Base-by-base conservation (phyloP, 129 eudicot species). In the Sambucus nigra region DNA sequence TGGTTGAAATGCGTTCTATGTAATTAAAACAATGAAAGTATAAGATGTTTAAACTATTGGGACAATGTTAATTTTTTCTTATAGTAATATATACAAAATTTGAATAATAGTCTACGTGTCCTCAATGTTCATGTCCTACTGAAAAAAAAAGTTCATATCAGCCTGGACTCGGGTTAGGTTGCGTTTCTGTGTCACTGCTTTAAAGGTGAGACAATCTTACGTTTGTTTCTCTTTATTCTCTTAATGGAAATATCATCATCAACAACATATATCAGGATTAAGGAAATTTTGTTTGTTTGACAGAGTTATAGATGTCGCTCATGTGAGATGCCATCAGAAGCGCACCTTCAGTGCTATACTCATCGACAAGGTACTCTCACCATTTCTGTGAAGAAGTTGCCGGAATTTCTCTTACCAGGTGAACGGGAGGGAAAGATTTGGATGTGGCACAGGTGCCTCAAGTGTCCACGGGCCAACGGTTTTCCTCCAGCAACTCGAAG, bases 401-500 rank as follows among this genome's bases (percentile, higher is more conserved):
- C 89, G 7, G 99, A 92, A 61, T 53, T 80, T 69, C 67, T 77
- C 9, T 71, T 92, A 41, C 94, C 94, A 15, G 99, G 99, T 51
- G 96, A 92, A 62, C 68, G 57, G 57, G 99, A 92, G 31, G 91
- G 94, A 53, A 92, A 86, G 71, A 92, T 92, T 40, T 92, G 99
- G 99, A 92, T 92, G 99, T 92, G 99, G 99, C 99, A 86, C 59
- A 81, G 99, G 69, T 92, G 99, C 76, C 70, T 92, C 53, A 76
- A 71, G 66, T 92, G 99, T 71, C 99, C 96, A 8, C 71, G 99
- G 55, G 64, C 69, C 16, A 75, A 77, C 19, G 95, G 99, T 49
- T 86, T 78, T 55, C 99, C 99, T 24, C 99, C 99, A 2, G 94
- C 99, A 55, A 92, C 99, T 47, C 71, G 87, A 61, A 82, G 99